Conservation (phyloP, 345 rosid genomes). For the Nasturtium officinale region DNA sequence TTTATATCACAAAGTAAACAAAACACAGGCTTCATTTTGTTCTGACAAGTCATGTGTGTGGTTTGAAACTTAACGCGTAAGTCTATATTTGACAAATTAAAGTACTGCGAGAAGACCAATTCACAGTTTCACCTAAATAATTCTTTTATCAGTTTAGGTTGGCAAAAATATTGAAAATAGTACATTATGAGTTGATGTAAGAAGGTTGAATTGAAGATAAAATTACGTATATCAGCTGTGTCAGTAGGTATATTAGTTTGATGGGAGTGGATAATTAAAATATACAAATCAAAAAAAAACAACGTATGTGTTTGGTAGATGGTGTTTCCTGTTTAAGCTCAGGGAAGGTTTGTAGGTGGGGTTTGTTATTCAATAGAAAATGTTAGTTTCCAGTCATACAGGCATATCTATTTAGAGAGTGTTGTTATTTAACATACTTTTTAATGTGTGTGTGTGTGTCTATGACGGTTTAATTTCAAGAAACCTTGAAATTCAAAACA, state of each 20-base stretch:
- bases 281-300: background rate
- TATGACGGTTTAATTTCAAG: conserved; percentile 13
- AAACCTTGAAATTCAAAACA: conserved; percentile 33
- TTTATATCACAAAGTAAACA: background rate
- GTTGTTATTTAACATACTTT: background rate
- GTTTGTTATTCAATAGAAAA: conserved; percentile 24
- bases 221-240: background rate
- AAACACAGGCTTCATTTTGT: background rate
- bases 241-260: conserved; percentile 10
- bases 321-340: conserved; percentile 7
- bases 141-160: conserved; percentile 3
- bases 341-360: conserved; percentile 18
- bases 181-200: conserved; percentile 3
- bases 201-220: conserved; percentile 22
- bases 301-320: conserved; percentile 13
- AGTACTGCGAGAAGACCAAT: conserved; percentile 16
- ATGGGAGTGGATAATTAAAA: background rate
- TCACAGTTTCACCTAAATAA: conserved; percentile 33
- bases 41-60: conserved; percentile 23
- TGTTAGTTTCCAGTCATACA: conserved; percentile 18
- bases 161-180: background rate
- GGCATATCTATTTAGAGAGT: conserved; percentile 22
- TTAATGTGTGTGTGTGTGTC: background rate
- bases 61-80: conserved; percentile 28
- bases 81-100: conserved; percentile 17